Percentiles rank a stretch among this genome's conserved stretches.
These are phyloP conservation scores for Trichophyton schoenleinii DNA, from an alignment of 2,329 filamentous ascomycete species.

Conservation along the genomic window DNA sequence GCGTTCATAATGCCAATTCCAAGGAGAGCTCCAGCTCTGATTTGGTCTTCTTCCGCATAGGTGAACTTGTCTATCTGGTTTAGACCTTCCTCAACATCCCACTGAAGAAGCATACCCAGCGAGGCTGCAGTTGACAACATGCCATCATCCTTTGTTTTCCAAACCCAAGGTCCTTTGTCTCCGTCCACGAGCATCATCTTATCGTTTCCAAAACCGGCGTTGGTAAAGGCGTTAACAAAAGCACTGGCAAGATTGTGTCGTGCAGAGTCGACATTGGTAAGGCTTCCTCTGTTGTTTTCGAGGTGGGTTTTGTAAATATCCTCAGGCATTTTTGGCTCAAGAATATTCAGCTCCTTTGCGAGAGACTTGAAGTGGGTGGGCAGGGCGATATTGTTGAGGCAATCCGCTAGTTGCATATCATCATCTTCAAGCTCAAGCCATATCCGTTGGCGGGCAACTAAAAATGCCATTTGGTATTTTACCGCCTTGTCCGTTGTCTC, in stretches of 20 bases:
- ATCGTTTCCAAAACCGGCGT: constrained; percentile 87
- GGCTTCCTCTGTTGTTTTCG: constrained; percentile 81
- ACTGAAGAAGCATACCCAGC: constrained; percentile 76
- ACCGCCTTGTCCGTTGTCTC: constrained; percentile 68
- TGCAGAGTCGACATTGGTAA: constrained; percentile 91
- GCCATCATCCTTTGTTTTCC: constrained; percentile 97
- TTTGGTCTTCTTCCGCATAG: constrained; percentile 66
- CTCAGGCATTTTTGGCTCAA: constrained; percentile 92
- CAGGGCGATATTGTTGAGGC: constrained; percentile 73
- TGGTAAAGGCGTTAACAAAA: constrained; percentile 95
- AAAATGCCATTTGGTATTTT: constrained; percentile 86
- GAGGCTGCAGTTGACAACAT: constrained; percentile 96
- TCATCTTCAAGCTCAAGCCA: constrained; percentile 56
- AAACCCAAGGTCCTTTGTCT: constrained; percentile 88
- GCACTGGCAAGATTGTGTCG: constrained; percentile 89
- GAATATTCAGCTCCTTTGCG: constrained; percentile 89
- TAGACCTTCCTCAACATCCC: constrained; percentile 84
- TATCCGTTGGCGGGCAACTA: constrained; percentile 85
- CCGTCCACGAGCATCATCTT: constrained; percentile 94
- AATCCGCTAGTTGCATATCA: constrained; percentile 64
- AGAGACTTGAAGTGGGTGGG: constrained; percentile 88
- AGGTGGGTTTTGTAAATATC: constrained; percentile 99
- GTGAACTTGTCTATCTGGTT: constrained; percentile 94
- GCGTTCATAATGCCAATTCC: constrained; percentile 94
- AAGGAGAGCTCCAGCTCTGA: constrained; percentile 82